phyloP scores from a whole-genome alignment of 306 rosid species.

The Rosa multiflora region DNA sequence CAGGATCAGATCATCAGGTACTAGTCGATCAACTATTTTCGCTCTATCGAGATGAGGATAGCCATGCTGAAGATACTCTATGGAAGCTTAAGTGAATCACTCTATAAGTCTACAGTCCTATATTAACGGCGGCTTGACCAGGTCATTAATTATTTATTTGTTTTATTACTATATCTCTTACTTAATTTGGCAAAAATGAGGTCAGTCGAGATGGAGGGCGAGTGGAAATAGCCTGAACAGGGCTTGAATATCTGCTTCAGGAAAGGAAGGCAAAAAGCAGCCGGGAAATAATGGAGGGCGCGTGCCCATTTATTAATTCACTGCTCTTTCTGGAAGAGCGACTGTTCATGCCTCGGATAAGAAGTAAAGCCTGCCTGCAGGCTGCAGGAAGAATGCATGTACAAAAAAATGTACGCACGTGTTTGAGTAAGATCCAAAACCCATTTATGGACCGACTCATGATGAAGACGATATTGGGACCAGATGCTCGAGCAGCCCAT shows the following conservation, averaged over 20 bases:
- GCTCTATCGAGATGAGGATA: neutral
- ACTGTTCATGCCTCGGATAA: conserved; percentile 3
- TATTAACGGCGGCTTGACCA: neutral
- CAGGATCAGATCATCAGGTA: neutral
- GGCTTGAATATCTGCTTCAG: neutral
- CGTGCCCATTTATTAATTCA: neutral
- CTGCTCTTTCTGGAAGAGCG: neutral
- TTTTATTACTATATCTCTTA: neutral
- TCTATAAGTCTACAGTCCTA: neutral
- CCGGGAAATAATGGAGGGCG: neutral
- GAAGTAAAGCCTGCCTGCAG: neutral
- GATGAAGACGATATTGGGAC: neutral
- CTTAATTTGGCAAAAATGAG: neutral
- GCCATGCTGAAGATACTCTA: neutral
- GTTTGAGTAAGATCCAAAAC: neutral
- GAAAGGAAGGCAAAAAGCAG: neutral
- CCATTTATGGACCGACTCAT: neutral
- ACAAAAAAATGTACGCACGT: neutral
- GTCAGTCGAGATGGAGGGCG: too few species aligned
- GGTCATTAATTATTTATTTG: neutral
- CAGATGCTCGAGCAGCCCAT: neutral
- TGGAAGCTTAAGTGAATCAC: neutral
- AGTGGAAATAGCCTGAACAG: neutral
- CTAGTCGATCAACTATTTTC: neutral
- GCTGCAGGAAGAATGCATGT: neutral